Percentiles rank a stretch among this genome's conserved stretches.
Conservation (phyloP, 1,284 basidiomycete species). For the Mrakiaceae sp. region DNA sequence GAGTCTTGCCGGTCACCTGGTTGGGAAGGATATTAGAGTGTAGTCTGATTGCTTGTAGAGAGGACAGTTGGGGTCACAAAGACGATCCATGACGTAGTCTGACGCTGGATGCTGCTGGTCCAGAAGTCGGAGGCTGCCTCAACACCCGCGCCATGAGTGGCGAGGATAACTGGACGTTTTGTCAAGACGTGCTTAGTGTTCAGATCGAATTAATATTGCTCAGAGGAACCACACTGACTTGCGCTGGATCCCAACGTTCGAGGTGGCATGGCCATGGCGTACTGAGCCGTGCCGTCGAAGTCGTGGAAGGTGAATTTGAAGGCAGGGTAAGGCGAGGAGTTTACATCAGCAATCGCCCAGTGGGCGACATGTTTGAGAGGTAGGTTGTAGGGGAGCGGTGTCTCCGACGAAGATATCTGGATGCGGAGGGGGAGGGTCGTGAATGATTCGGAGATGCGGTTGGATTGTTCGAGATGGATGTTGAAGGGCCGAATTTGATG, state of each 20-base stretch:
- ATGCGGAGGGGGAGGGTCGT: neutral
- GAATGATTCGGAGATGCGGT: neutral
- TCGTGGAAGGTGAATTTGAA: neutral
- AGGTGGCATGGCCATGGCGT: constrained; percentile 12
- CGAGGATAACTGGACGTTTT: constrained; percentile 20
- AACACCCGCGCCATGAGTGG: constrained; percentile 33
- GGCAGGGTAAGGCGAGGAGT: no score
- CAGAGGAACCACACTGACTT: neutral
- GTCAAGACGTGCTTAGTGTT: neutral
- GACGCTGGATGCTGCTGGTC: constrained; percentile 23
- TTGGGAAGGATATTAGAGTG: no score
- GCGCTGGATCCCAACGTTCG: no score
- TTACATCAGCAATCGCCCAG: no score
- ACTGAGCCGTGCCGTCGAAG: constrained; percentile 3
- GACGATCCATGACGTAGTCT: constrained; percentile 25
- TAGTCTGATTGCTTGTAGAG: no score
- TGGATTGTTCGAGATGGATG: neutral
- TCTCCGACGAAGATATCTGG: neutral
- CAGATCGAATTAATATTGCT: neutral
- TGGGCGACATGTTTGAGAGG: no score
- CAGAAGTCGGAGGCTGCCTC: constrained; percentile 21
- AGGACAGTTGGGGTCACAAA: constrained; percentile 18
- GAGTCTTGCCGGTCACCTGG: constrained; percentile 24
- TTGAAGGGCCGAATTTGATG: constrained; percentile 10
- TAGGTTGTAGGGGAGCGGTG: neutral